Base-by-base conservation (phyloP, 2,329 filamentous ascomycete species). In the Exutisphaerella laricina region DNA sequence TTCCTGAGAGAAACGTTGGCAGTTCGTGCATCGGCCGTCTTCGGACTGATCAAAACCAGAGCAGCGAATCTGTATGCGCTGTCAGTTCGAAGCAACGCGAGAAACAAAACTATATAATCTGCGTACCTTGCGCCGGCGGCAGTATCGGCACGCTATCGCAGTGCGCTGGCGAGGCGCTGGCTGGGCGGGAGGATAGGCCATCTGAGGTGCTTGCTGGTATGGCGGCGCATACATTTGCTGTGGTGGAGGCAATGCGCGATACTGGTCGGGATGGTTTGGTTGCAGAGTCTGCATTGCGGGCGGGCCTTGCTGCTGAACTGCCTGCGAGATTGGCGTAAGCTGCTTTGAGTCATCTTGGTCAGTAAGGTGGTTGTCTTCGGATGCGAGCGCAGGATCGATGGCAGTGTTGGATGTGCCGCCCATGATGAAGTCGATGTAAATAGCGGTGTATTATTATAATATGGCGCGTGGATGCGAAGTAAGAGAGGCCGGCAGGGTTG, bases 11-110 rank as follows among this genome's bases (percentile, higher is more conserved):
- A 86, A 87, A 35, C 82, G 73, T 51, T 80, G 72, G 60, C 82
- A 87, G 62, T 86, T 86, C 58, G 74, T 78, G 70, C 82, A 87
- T 47, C 81, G 78, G 46, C 83, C 83, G 63, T 85, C 80, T 28
- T 81, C 77, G 28, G 80, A 84, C 43, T 75, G 77, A 57, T 85
- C 82, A 60, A 85, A 87, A 20, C 82, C 83, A 3, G 82, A 85
- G 70, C 82, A 87, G 46, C 83, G 80, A 62, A 86, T 85, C 82
- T 86, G 63, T 6, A 18, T 29, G 47, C 18, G 29, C 35, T 25
- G 48, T 45, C 47, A 48, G 43, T 36, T 38, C 32, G 31, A 28
- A 20, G 7, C 20, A 18, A 28, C 12, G 28, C 32, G 21, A 32
- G 28, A n/a, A n/a, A n/a, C n/a, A 32, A 10, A 17, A 9, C 12